phyloP scores from a whole-genome alignment of 495 filamentous ascomycete genomes.

The Astrothelium subdiscretum region DNA sequence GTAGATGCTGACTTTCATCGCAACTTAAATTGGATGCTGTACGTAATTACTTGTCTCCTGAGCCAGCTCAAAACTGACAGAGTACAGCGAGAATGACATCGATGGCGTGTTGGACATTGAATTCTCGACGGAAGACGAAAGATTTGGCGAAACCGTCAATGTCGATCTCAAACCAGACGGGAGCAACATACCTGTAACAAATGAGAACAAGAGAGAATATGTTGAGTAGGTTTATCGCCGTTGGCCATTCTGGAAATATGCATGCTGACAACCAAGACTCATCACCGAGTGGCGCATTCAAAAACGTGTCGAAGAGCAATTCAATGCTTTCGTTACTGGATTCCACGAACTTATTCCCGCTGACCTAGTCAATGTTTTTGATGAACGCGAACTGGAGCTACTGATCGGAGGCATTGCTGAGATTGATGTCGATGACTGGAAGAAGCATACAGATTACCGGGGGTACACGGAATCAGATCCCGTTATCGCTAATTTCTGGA shows the following conservation, averaged over 20 bases:
- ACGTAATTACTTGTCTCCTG: not conserved
- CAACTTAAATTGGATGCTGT: slow-evolving; percentile 85
- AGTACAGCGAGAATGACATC: slow-evolving; percentile 68
- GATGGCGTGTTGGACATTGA: slow-evolving; percentile 83
- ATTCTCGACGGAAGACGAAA: slow-evolving; percentile 93
- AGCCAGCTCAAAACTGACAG: not conserved
- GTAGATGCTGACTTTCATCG: slow-evolving; percentile 96
- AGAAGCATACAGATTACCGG: slow-evolving; percentile 99
- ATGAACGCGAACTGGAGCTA: slow-evolving; percentile 92
- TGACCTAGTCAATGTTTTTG: slow-evolving; percentile 96
- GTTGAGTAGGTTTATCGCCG: slow-evolving; percentile 30
- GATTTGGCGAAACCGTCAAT: slow-evolving; percentile 84
- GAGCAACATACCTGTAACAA: slow-evolving; percentile 85
- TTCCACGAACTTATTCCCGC: slow-evolving; percentile 96
- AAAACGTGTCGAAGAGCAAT: slow-evolving; percentile 94
- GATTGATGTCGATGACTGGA: slow-evolving; percentile 99
- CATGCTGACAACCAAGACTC: slow-evolving; percentile 38
- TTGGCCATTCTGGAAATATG: not conserved
- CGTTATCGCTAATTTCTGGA: slow-evolving; percentile 98
- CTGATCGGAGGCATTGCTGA: slow-evolving; percentile 98
- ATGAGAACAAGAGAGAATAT: slow-evolving; percentile 92
- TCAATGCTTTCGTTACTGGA: slow-evolving; percentile 91
- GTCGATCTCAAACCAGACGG: slow-evolving; percentile 89
- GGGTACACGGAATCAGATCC: slow-evolving; percentile 98
- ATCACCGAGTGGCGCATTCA: slow-evolving; percentile 99